Base-by-base conservation (phyloP, 352 stramenopile species). In the Pythium oligandrum region DNA sequence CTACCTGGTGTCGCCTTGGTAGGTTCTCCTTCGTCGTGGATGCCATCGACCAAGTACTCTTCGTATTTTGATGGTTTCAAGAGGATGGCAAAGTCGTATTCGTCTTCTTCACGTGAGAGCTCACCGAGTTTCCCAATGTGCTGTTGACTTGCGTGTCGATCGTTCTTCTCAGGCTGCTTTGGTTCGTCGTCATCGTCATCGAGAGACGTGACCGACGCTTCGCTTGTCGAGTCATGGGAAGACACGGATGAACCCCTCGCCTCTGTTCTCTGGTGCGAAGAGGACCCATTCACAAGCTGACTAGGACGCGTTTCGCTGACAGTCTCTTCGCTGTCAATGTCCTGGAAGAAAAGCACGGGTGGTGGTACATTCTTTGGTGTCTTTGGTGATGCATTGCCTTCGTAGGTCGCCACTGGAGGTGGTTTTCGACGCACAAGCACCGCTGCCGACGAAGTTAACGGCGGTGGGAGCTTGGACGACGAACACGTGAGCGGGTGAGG, bases 1-100 rank as follows among this genome's bases (percentile, higher is more conserved):
- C 26, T 59, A 33, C 6, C 9, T 30, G 43, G 43, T 9, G 43
- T 30, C 26, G 43, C 17, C 17, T 26, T 26, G 17, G 17, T 26
- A 26, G 17, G 17, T 31, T 48, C 17, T 30, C 10, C 17, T 48
- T 48, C 43, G 12, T 31, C 45, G 8, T 39, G 7, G 4, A 10
- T 11, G 45, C 37, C 32, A n/a, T 36, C 45, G 33, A 86, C 73
- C 7, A 81, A n/a, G 34, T 70, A 59, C 55, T 90, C 75, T 48
- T 90, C 75, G 53, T 70, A 64, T 56, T 90, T 88, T 31, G 72
- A 83, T 40, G 80, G 63, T 44, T 88, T 91, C 42, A 93, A 59
- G 45, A 93, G 17, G 59, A 93, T 90, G n/a, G 81, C 81, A 68
- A 93, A 89, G 49, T 93, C 81, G 59, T 82, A 93, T 38, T 89